Evolutionary conservation across 2,329 filamentous ascomycete species (phyloP), one percentile per base, ranked within the genome.

Genomic region (Sporothrix globosa): DNA sequence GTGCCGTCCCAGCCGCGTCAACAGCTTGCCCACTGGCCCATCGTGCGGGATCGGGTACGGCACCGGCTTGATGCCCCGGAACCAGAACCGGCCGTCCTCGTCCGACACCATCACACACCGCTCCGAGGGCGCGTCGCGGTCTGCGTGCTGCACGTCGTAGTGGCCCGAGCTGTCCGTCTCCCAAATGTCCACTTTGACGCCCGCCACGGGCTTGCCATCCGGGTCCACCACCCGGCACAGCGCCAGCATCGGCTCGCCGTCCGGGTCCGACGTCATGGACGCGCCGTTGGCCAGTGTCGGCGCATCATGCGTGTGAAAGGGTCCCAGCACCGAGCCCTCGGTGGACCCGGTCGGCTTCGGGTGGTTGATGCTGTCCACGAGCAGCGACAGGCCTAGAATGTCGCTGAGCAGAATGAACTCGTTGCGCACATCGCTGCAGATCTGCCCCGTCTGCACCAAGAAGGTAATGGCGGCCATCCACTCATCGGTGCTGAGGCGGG

Each of bases 391-490:
- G 52, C 92, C 92, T 27, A 95, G 85, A 54, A 92, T 85, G 80
- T 96, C 92, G 74, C 90, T 92, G 73, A 95, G 88, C 52, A 95
- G 87, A 79, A 95, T 94, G 82, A 92, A 93, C 84, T 93, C 91
- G 80, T 92, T 90, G 74, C 92, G 86, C 65, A 92, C 90, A 76
- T 92, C 89, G 70, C 83, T 89, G 77, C 88, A 91, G 71, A 90
- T 94, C 79, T 95, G 85, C 4, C 92, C 92, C 10, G 90, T 89
- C 53, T 83, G 82, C 0, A 90, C 91, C 39, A 95, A 81, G 81
- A 94, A 95, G 56, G 86, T 81, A 69, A 95, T 83, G 1, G 88
- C 90, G 0, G 86, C 82, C 88, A 91, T 91, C 92, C 92, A 95
- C 82, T 96, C 92, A 2, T 88, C 83, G 4, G 90, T 91, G 77